Conservation (phyloP, 2,329 filamentous ascomycete species). For the Aspergillus sp. region DNA sequence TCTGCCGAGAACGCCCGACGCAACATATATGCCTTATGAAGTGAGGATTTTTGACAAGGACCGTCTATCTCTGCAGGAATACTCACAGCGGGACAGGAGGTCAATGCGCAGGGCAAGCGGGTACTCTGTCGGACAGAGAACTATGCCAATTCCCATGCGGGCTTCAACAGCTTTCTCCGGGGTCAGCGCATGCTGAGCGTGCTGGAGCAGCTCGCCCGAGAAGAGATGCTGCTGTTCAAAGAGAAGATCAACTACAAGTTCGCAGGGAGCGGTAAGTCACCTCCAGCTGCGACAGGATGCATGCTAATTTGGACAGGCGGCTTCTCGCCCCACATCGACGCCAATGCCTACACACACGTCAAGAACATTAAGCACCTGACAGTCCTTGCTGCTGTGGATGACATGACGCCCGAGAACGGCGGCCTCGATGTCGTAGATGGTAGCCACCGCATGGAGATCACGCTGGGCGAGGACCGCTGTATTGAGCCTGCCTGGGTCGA, state of each 20-base stretch:
- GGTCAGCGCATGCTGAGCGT: conserved; percentile 30
- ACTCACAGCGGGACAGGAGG: conserved; percentile 16
- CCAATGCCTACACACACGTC: conserved; percentile 44
- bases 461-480: conserved; percentile 33
- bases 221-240: conserved; percentile 45
- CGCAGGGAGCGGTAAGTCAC: conserved; percentile 34
- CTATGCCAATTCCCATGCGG: conserved; percentile 31
- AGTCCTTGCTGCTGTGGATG: conserved; percentile 40
- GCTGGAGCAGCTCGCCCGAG: conserved; percentile 33
- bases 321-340: conserved; percentile 42
- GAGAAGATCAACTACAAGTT: conserved; percentile 48
- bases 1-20: conserved; percentile 28
- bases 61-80: neutral
- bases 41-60: conserved; percentile 1
- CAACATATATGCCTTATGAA: conserved; percentile 36
- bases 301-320: conserved; percentile 24
- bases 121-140: conserved; percentile 36
- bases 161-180: conserved; percentile 37
- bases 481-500: conserved; percentile 37
- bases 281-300: neutral
- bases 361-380: conserved; percentile 43
- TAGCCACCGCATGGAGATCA: conserved; percentile 36
- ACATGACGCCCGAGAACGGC: conserved; percentile 36
- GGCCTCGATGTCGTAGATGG: conserved; percentile 42
- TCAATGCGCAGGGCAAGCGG: conserved; percentile 29